phyloP scores from a whole-genome alignment of 805 yeast species.

The Wickerhamomyces silvicola region DNA sequence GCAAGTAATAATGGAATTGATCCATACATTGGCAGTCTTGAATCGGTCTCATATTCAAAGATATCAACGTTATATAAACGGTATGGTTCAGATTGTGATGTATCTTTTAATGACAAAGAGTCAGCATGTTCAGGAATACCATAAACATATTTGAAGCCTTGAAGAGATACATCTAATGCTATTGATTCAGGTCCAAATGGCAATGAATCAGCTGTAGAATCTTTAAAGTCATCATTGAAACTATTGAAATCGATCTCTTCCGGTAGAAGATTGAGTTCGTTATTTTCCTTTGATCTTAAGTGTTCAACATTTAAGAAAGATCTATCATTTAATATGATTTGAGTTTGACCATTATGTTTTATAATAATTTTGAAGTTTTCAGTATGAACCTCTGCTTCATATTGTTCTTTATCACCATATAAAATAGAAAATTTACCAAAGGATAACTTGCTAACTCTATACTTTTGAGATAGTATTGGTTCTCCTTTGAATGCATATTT shows the following conservation, averaged over 20 bases:
- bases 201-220: slow-evolving; percentile 54
- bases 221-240: slow-evolving; percentile 67
- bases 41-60: slow-evolving; percentile 82
- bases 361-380: slow-evolving; percentile 47
- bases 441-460: slow-evolving; percentile 16
- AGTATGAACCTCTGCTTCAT: slow-evolving; percentile 36
- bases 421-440: slow-evolving; percentile 14
- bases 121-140: slow-evolving; percentile 99
- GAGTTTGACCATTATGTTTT: slow-evolving; percentile 35
- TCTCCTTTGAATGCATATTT: slow-evolving; percentile 46
- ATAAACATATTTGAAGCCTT: slow-evolving; percentile 56
- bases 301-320: slow-evolving; percentile 80
- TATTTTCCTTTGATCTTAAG: slow-evolving; percentile 44
- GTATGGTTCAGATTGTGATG: slow-evolving; percentile 63
- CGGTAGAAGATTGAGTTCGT: slow-evolving; percentile 36
- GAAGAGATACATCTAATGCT: slow-evolving; percentile 68
- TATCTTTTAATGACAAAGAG: slow-evolving; percentile 64
- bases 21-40: slow-evolving; percentile 91
- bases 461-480: slow-evolving; percentile 13
- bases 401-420: slow-evolving; percentile 36
- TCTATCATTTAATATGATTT: slow-evolving; percentile 61
- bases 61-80: slow-evolving; percentile 90
- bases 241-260: slow-evolving; percentile 61
- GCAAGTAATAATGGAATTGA: slow-evolving; percentile 85
- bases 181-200: slow-evolving; percentile 89